Conservation (phyloP, 106 monocot species). For the Platanthera zijinensis region DNA sequence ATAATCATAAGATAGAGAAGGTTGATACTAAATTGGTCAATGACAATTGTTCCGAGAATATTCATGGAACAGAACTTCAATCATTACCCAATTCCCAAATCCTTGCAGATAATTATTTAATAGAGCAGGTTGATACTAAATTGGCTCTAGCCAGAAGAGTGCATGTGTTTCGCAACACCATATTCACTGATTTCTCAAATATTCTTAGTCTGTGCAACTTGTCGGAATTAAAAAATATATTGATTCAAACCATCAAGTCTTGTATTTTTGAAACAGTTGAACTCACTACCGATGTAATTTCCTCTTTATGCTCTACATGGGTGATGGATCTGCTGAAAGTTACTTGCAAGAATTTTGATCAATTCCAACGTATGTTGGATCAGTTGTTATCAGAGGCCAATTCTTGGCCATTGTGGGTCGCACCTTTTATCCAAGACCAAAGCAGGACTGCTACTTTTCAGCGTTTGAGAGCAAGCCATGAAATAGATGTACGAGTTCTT, state of each 20-base stretch:
- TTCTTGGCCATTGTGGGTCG: slow-evolving; percentile 68
- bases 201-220: slow-evolving; percentile 18
- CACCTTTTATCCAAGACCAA: slow-evolving; percentile 20
- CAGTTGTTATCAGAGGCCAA: slow-evolving; percentile 47
- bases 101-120: slow-evolving; percentile 12
- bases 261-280: slow-evolving; percentile 40
- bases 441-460: slow-evolving; percentile 17
- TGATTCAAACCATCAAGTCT: slow-evolving; percentile 58
- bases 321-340: slow-evolving; percentile 36
- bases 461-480: slow-evolving; percentile 1
- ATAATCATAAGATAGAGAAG: slow-evolving; percentile 15
- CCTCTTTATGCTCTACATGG: slow-evolving; percentile 57
- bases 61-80: not conserved
- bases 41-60: slow-evolving; percentile 1
- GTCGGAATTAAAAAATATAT: slow-evolving; percentile 29
- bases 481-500: slow-evolving; percentile 20
- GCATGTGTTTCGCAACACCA: slow-evolving; percentile 20
- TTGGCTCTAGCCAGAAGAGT: slow-evolving; percentile 28
- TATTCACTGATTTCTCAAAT: slow-evolving; percentile 31
- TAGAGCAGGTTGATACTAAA: slow-evolving; percentile 21
- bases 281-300: slow-evolving; percentile 16
- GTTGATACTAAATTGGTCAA: slow-evolving; percentile 23
- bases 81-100: not conserved
- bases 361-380: slow-evolving; percentile 54
- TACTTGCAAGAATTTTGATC: slow-evolving; percentile 28